Conservation (phyloP, 2,329 filamentous ascomycete genomes). For the Scolecobasidium constrictum region DNA sequence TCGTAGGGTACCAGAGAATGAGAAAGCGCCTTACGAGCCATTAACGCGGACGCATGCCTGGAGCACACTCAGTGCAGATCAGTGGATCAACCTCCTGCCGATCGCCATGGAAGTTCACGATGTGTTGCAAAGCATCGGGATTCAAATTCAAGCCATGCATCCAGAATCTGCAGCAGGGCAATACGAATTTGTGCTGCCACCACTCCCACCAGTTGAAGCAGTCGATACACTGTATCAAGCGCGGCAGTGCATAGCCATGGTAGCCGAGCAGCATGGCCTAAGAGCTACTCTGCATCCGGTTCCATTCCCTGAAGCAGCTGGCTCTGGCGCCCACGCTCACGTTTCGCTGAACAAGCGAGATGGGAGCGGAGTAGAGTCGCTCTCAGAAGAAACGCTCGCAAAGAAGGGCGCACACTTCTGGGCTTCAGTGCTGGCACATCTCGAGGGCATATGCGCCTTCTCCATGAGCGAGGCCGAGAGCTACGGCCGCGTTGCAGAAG, state of each 20-base stretch:
- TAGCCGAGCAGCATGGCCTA: slow-evolving; percentile 51
- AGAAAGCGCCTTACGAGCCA: slow-evolving; percentile 29
- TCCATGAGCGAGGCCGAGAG: slow-evolving; percentile 54
- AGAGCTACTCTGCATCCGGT: slow-evolving; percentile 66
- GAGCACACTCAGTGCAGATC: slow-evolving; percentile 54
- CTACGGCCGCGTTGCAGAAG: slow-evolving; percentile 57
- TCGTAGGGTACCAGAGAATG: slow-evolving; percentile 28
- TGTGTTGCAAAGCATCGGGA: slow-evolving; percentile 48
- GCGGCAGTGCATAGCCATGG: slow-evolving; percentile 55
- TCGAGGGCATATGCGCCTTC: slow-evolving; percentile 58
- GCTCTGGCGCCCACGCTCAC: slow-evolving; percentile 60
- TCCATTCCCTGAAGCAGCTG: slow-evolving; percentile 51
- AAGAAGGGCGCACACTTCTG: slow-evolving; percentile 52
- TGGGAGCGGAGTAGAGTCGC: too few species aligned
- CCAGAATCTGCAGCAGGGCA: slow-evolving; percentile 63
- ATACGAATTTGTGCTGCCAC: slow-evolving; percentile 64
- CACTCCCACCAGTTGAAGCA: slow-evolving; percentile 51
- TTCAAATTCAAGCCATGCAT: slow-evolving; percentile 63
- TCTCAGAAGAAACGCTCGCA: slow-evolving; percentile 20
- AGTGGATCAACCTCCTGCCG: slow-evolving; percentile 44
- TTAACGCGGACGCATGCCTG: slow-evolving; percentile 58
- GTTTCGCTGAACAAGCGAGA: slow-evolving; percentile 44
- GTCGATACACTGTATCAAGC: slow-evolving; percentile 63
- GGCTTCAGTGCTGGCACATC: slow-evolving; percentile 55
- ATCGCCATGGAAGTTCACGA: slow-evolving; percentile 57